phyloP scores from a whole-genome alignment of 1,284 basidiomycete genomes.

The Fomitopsis palustris region DNA sequence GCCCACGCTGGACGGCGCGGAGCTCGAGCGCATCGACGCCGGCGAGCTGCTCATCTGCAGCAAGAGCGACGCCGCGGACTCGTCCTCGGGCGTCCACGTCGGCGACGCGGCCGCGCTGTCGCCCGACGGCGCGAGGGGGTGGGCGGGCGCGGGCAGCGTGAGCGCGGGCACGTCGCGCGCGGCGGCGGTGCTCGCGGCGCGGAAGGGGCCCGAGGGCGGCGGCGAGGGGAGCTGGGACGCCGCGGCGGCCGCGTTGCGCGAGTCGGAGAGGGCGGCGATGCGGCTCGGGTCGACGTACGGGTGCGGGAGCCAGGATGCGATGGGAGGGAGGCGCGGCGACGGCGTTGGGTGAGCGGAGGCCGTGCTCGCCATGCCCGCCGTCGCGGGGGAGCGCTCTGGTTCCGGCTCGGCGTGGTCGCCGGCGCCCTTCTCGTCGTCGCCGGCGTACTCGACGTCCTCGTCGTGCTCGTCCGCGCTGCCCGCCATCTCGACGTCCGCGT shows the following conservation, averaged over 20 bases:
- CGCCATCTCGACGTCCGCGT: conserved; percentile 7
- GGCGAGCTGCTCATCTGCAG: conserved; percentile 54
- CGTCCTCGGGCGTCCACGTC: conserved; percentile 62
- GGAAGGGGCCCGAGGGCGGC: conserved; percentile 36
- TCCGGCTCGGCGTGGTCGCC: conserved; percentile 5
- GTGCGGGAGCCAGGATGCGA: conserved; percentile 43
- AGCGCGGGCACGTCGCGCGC: conserved; percentile 29
- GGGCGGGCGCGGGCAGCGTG: conserved; percentile 35
- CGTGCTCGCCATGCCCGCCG: not conserved
- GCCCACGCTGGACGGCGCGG: not conserved
- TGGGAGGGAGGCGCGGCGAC: conserved; percentile 42
- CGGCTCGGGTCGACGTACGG: conserved; percentile 32
- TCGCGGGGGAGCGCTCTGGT: conserved; percentile 9
- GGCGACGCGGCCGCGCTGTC: conserved; percentile 18
- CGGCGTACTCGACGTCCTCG: conserved; percentile 18
- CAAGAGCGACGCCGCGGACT: conserved; percentile 62
- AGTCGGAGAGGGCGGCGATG: conserved; percentile 15
- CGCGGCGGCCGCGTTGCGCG: conserved; percentile 5
- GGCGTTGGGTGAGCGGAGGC: conserved; percentile 6
- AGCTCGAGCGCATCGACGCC: conserved; percentile 1
- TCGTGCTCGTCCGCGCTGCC: conserved; percentile 8
- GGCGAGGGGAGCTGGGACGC: conserved; percentile 43
- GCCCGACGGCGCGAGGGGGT: conserved; percentile 11
- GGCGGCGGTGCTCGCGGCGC: conserved; percentile 21
- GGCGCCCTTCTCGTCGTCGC: conserved; percentile 22